Base-by-base conservation (phyloP, 1,284 basidiomycete species). In the Neonothopanus nambi region DNA sequence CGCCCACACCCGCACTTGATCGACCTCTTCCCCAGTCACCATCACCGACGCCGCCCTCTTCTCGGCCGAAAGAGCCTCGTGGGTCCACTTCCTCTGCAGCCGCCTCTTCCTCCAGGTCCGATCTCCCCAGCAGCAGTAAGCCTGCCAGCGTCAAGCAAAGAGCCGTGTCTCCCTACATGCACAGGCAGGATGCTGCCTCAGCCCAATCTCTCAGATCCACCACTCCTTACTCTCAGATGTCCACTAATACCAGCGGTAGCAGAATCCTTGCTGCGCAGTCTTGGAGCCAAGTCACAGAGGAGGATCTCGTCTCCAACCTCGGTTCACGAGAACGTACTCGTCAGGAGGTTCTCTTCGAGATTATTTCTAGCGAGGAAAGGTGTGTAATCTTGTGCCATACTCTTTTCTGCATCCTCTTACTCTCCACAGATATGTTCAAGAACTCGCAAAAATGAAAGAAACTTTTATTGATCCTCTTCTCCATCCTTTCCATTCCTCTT, bases 321-420 rank as follows among this genome's bases (percentile, higher is more conserved):
- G 93, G 94, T 18, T 87, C 93, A 20, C 82, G 95, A 54, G 96
- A 99, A 68, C 84, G 96, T 48, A 98, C 94, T 26, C 81, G 96
- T 48, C 96, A 98, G 69, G 96, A 99, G 74, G 96, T 98, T 3
- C 71, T 99, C 30, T 98, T 95, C 81, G 96, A 99, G 74, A 98
- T 99, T 61, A 95, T 99, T 43, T 91, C 92, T 37, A 95, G 92
- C 63, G 96, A 98, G 72, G 95, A 98, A 69, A 82, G 95, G 91
- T 94, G 65, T 64, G 80, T 80, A 26, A 35, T 46, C 37, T 36
- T 26, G 54, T 40, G 20, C 47, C n/a, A n/a, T 41, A 41, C 51
- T 43, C 7, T 36, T 48, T 44, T 52, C 35, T 30, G 56, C 53
- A 42, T 28, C 30, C 26, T 49, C 60, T 63, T 53, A 55, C 57